Conservation (phyloP, 1,139 yeast genomes). For the Neolecta irregularis region DNA sequence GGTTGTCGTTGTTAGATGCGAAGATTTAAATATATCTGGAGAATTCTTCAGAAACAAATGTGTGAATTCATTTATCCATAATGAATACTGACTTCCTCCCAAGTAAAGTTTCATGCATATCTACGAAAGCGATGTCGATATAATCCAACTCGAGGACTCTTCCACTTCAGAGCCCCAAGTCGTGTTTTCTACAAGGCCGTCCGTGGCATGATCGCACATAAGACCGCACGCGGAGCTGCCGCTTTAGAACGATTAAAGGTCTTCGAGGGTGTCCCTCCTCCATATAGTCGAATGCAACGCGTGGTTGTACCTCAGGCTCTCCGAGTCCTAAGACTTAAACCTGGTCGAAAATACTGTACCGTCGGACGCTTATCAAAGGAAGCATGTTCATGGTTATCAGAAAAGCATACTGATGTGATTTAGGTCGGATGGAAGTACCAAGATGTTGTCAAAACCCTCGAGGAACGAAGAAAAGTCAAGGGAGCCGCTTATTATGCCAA, state of each 20-base stretch:
- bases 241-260: constrained; percentile 99
- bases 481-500: constrained; percentile 98
- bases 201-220: constrained; percentile 99
- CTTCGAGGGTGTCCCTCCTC: constrained; percentile 99
- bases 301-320: constrained; percentile 99
- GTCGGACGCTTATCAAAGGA: constrained; percentile 89
- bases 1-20: constrained; percentile 94
- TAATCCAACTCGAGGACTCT: constrained; percentile 99
- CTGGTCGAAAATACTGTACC: constrained; percentile 99
- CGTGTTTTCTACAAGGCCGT: constrained; percentile 99
- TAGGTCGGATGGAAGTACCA: constrained; percentile 99
- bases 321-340: constrained; percentile 98
- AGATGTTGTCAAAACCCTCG: constrained; percentile 91
- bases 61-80: constrained; percentile 86
- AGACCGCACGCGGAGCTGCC: constrained; percentile 99
- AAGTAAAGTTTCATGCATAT: constrained; percentile 89
- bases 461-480: constrained; percentile 99
- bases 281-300: constrained; percentile 99
- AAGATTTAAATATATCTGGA: constrained; percentile 96
- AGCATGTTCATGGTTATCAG: constrained; percentile 84
- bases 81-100: not conserved
- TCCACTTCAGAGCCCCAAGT: constrained; percentile 99
- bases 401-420: constrained; percentile 33
- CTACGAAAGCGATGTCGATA: constrained; percentile 97
- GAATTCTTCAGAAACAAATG: constrained; percentile 95